Evolutionary conservation across 441 rosid genomes (phyloP), one percentile per base, ranked within the genome.

Genomic region (Pelargonium myrrhifolium): DNA sequence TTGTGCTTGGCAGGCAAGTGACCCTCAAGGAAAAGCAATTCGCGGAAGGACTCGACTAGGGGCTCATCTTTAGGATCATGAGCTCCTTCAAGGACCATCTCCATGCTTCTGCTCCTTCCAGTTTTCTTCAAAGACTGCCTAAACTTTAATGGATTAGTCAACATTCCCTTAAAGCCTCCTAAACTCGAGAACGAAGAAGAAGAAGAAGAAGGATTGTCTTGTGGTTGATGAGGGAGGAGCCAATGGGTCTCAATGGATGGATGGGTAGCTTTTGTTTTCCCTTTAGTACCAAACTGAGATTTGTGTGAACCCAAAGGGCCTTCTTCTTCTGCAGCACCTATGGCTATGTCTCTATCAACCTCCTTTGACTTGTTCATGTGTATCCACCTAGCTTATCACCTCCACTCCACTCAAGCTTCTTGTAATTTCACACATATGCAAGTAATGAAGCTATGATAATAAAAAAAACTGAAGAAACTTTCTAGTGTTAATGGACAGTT

Each of bases 11-110:
- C 74, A 0, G 64, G 70, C 2, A 82, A 65, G 15, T 65, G 72
- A 11, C 74, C 87, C 67, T 85, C 88, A 45, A 78, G 75, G 69
- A 87, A 74, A 42, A 87, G 84, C 31, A 70, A 47, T 66, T 79
- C 72, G 0, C 81, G 75, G 65, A 87, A 85, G 18, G 82, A 71
- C 31, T 77, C 72, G 12, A 87, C 84, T n/a, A 76, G 58, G 45
- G 75, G 79, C 77, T 74, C 80, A 42, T 82, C 82, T 69, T 80
- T 76, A 9, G 88, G 84, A 67, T 82, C 83, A 42, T 60, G 87
- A 43, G 76, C 72, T 15, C 83, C 89, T 77, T 80, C 82, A 26
- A 77, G 78, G 64, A 77, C 72, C 9, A 11, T 17, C 42, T 70
- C 67, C 76, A 80, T 66, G 81, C 84, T 84, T 63, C 70, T 78